phyloP scores from a whole-genome alignment of 2,329 filamentous ascomycete species.

The Cladophialophora carrionii region DNA sequence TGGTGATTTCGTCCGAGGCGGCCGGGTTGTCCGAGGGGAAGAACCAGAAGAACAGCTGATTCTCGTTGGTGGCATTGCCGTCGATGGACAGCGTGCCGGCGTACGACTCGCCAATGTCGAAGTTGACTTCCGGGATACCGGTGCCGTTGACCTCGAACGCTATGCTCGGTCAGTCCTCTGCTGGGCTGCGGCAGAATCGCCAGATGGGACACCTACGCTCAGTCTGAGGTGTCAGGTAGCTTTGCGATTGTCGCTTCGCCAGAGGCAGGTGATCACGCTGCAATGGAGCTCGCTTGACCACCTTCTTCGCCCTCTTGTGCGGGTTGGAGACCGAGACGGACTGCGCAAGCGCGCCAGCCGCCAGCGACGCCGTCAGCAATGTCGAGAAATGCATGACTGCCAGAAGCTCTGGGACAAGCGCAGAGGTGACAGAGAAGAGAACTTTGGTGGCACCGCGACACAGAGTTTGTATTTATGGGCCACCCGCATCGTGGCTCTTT shows the following conservation, averaged over 20 bases:
- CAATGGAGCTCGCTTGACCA: slow-evolving; percentile 16
- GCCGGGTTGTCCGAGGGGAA: slow-evolving; percentile 56
- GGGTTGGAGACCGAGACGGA: slow-evolving; percentile 25
- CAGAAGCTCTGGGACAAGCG: neutral
- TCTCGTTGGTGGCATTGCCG: slow-evolving; percentile 45
- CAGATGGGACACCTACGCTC: slow-evolving; percentile 27
- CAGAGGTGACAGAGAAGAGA: slow-evolving; percentile 4
- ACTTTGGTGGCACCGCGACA: neutral
- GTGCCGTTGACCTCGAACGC: slow-evolving; percentile 68
- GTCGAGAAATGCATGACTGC: slow-evolving; percentile 22
- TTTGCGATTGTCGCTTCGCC: slow-evolving; percentile 27
- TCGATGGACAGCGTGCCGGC: slow-evolving; percentile 58
- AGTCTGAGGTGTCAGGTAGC: slow-evolving; percentile 31
- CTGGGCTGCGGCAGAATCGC: neutral
- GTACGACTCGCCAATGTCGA: slow-evolving; percentile 63
- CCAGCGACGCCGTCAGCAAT: slow-evolving; percentile 26
- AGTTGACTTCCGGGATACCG: slow-evolving; percentile 68
- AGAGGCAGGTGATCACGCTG: slow-evolving; percentile 7
- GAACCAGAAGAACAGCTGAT: slow-evolving; percentile 53
- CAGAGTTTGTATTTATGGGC: slow-evolving; percentile 15
- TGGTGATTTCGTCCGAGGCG: slow-evolving; percentile 55
- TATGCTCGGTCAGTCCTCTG: slow-evolving; percentile 40
- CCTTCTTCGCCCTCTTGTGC: slow-evolving; percentile 27
- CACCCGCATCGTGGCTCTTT: neutral
- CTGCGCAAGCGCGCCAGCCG: slow-evolving; percentile 23